Percentiles rank a stretch among this genome's conserved stretches.
Conservation (phyloP, 306 rosid genomes). For the Gastrolobium villosum region DNA sequence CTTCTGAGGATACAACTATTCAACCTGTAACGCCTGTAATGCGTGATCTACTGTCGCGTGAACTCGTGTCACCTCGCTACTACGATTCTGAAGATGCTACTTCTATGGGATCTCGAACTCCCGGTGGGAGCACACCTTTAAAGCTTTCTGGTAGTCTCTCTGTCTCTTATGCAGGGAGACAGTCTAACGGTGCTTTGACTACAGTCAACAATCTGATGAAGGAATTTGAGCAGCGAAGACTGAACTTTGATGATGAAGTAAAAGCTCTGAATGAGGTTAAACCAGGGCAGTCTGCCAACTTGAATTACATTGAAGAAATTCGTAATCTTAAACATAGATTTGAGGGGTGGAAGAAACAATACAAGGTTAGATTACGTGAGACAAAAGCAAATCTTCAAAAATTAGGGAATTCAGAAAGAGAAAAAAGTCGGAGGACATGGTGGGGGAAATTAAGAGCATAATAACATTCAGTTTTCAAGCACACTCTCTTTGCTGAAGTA, state of each 20-base stretch:
- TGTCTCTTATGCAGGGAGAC: slow-evolving; percentile 62
- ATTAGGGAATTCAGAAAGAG: slow-evolving; percentile 62
- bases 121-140: slow-evolving; percentile 74
- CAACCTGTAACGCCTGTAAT: slow-evolving; percentile 50
- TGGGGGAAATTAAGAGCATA: slow-evolving; percentile 69
- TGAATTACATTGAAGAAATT: slow-evolving; percentile 71
- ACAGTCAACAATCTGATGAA: slow-evolving; percentile 72
- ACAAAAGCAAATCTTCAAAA: slow-evolving; percentile 70
- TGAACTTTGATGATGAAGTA: slow-evolving; percentile 73
- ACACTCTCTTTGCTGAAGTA: slow-evolving; percentile 34
- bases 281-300: slow-evolving; percentile 57
- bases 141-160: slow-evolving; percentile 56
- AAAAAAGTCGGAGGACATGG: slow-evolving; percentile 79
- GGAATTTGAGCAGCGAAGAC: slow-evolving; percentile 84
- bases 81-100: slow-evolving; percentile 77
- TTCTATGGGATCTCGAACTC: slow-evolving; percentile 77
- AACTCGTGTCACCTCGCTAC: slow-evolving; percentile 56
- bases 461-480: slow-evolving; percentile 40
- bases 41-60: slow-evolving; percentile 3
- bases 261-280: slow-evolving; percentile 68
- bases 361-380: slow-evolving; percentile 75
- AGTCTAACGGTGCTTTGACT: slow-evolving; percentile 64
- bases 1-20: slow-evolving; percentile 57
- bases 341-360: slow-evolving; percentile 95
- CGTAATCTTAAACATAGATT: slow-evolving; percentile 71